phyloP scores from a whole-genome alignment of 164 flowering plant genomes.

The Vitis rotundifolia region DNA sequence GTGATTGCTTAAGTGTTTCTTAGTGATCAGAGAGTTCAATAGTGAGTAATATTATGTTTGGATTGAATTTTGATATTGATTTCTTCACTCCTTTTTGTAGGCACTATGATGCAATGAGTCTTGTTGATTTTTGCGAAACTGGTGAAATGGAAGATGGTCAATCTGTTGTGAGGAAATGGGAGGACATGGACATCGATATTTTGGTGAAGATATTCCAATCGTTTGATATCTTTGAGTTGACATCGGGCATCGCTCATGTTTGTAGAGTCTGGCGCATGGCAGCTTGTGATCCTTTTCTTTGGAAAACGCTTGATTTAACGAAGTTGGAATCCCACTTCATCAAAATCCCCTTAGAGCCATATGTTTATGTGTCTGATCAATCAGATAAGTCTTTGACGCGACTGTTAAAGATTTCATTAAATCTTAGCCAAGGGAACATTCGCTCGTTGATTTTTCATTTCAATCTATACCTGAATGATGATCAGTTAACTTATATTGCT shows the following conservation, averaged over 20 bases:
- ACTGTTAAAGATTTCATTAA: slow-evolving; percentile 45
- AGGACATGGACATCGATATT: slow-evolving; percentile 50
- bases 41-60: too few species aligned
- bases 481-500: slow-evolving; percentile 53
- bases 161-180: slow-evolving; percentile 45
- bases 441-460: slow-evolving; percentile 47
- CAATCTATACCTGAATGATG: slow-evolving; percentile 47
- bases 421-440: slow-evolving; percentile 45
- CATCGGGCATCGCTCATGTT: slow-evolving; percentile 50
- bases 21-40: too few species aligned
- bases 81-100: not conserved
- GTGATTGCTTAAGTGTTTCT: too few species aligned
- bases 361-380: slow-evolving; percentile 47
- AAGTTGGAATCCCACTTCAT: slow-evolving; percentile 47
- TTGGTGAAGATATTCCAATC: slow-evolving; percentile 54
- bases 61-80: not conserved
- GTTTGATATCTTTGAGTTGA: slow-evolving; percentile 39
- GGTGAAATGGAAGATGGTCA: slow-evolving; percentile 35
- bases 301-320: slow-evolving; percentile 60
- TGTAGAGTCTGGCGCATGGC: slow-evolving; percentile 64
- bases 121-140: not conserved
- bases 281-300: slow-evolving; percentile 53
- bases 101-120: not conserved
- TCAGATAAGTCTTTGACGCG: slow-evolving; percentile 43
- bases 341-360: slow-evolving; percentile 48